A percentile compares a stretch with the other conserved stretches of the same genome.
Conservation (phyloP, 2,329 filamentous ascomycete genomes). For the Fusarium newnesense region DNA sequence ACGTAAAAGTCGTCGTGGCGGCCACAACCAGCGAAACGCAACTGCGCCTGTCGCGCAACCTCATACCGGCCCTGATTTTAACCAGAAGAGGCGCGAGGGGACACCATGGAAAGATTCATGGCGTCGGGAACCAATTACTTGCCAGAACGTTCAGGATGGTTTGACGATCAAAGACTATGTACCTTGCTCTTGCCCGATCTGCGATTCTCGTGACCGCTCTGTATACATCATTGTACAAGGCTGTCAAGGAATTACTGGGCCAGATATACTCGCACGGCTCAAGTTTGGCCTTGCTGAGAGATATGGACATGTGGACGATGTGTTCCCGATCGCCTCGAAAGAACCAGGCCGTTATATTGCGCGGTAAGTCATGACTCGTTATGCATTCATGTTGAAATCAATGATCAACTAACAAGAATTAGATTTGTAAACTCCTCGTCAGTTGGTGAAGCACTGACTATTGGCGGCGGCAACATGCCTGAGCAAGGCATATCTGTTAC, state of each 20-base stretch:
- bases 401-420: background rate
- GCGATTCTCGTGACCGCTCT: constrained; percentile 46
- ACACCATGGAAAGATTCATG: constrained; percentile 29
- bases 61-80: background rate
- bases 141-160: constrained; percentile 37
- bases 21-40: constrained; percentile 30
- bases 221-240: constrained; percentile 42
- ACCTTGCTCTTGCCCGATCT: constrained; percentile 46
- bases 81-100: constrained; percentile 29
- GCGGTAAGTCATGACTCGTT: constrained; percentile 39
- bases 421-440: constrained; percentile 46
- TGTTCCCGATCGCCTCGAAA: constrained; percentile 29
- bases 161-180: constrained; percentile 38
- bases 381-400: background rate
- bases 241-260: background rate
- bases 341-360: constrained; percentile 40
- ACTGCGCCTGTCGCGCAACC: constrained; percentile 30
- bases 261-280: constrained; percentile 45
- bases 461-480: constrained; percentile 35
- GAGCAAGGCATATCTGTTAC: constrained; percentile 42
- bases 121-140: constrained; percentile 31
- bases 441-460: constrained; percentile 40
- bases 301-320: constrained; percentile 48
- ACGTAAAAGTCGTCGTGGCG: constrained; percentile 32
- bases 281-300: constrained; percentile 43